A percentile compares a stretch with the other conserved stretches of the same genome.
These are phyloP conservation scores for Cyberlindnera euphorbiiphila DNA, from an alignment of 805 yeast species.

Conservation along the genomic window DNA sequence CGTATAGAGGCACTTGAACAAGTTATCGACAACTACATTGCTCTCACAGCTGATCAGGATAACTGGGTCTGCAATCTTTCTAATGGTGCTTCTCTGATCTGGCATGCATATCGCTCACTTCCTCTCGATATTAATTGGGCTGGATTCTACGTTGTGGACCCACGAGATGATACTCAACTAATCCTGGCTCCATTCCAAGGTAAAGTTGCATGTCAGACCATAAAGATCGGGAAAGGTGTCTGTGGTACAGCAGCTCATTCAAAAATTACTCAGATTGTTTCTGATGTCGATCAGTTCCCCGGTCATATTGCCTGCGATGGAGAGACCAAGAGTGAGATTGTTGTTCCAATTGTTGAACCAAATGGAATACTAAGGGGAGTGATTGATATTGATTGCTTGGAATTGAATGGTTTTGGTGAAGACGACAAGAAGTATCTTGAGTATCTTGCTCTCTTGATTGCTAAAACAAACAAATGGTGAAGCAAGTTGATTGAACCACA, in stretches of 20 bases:
- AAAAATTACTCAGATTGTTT: constrained; percentile 65
- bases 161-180: constrained; percentile 38
- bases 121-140: constrained; percentile 76
- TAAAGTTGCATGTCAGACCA: constrained; percentile 90
- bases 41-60: constrained; percentile 55
- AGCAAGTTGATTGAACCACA: background rate
- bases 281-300: constrained; percentile 73
- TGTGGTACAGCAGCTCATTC: constrained; percentile 80
- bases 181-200: constrained; percentile 94
- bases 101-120: constrained; percentile 80
- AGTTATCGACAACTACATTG: constrained; percentile 58
- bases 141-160: constrained; percentile 69
- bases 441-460: constrained; percentile 49
- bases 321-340: constrained; percentile 88
- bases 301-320: constrained; percentile 98
- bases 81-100: constrained; percentile 78
- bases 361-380: constrained; percentile 59
- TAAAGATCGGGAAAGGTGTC: constrained; percentile 78
- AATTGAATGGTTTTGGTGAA: constrained; percentile 60
- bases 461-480: constrained; percentile 49
- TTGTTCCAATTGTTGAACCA: constrained; percentile 65
- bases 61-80: constrained; percentile 92
- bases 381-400: constrained; percentile 79
- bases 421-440: constrained; percentile 60
- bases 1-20: constrained; percentile 56